Base-by-base conservation (phyloP, 805 yeast species). In the Wickerhamiella vanderwaltii region DNA sequence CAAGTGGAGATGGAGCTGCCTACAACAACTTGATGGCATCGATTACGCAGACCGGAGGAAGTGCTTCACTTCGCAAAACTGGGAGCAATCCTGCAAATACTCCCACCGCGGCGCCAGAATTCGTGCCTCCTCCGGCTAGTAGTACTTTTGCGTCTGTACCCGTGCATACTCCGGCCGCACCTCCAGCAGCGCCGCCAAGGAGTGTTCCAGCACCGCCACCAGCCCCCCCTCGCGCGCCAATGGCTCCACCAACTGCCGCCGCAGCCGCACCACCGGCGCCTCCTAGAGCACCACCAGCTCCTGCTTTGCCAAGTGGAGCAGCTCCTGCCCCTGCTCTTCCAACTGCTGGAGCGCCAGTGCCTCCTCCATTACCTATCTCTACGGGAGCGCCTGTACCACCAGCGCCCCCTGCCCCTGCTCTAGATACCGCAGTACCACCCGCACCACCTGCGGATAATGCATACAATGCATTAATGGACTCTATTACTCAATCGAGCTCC, bases 401-500 rank as follows among this genome's bases (percentile, higher is more conserved):
- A 20, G 55, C 59, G 5, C 49, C 56, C 6, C 31, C 41, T 16
- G 45, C 38, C 6, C 48, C 51, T 3, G 50, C 50, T 7, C 46
- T 50, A 33, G 45, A 48, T 24, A 45, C 47, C 17, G 36, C 43
- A n/a, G 44, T 50, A 4, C 37, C 50, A 12, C 45, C 54, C 33
- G 32, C 52, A 25, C 29, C 48, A 20, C 41, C 39, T 22, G 29
- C 9, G n/a, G 18, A 15, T 5, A 23, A 5, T 31, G 20, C 45
- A 49, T 7, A 54, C 59, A 4, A 62, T 63, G 36, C 69, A 58
- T 67, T 88, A 29, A 65, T 88, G 46, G 83, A 93, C 0, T 84
- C 96, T 0, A 88, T 88, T 51, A 69, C 95, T 51, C 73, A 78
- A 25, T 77, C 95, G 0, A 87, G 88, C 28, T 29, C 87, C 4